Evolutionary conservation across 2,329 filamentous ascomycete species (phyloP).

Genomic region (Cladosporium sphaerospermum): DNA sequence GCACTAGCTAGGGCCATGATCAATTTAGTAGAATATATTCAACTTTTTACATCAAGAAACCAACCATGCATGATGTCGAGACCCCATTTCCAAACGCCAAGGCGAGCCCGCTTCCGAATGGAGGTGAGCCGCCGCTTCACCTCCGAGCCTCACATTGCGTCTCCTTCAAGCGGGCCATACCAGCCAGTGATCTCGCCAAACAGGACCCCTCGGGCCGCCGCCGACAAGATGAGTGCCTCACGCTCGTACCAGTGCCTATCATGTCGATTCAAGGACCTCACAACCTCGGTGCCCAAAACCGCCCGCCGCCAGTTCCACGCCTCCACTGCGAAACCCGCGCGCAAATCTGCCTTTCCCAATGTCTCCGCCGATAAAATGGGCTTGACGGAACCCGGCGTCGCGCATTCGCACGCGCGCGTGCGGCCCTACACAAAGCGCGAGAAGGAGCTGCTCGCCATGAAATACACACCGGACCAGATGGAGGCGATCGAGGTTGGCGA

Average conservation of each 20-base stretch:
- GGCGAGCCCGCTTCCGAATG: constrained; percentile 1
- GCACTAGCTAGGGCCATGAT: constrained; percentile 14
- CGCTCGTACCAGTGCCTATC: constrained; percentile 29
- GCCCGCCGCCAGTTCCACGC: constrained; percentile 37
- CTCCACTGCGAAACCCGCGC: constrained; percentile 32
- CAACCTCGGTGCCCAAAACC: constrained; percentile 14
- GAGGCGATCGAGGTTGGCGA: constrained; percentile 77
- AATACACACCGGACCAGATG: constrained; percentile 76
- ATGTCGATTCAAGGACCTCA: constrained; percentile 23
- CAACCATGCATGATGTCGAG: not conserved
- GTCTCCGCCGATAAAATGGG: constrained; percentile 38
- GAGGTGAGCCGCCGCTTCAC: constrained; percentile 9
- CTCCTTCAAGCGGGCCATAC: not conserved
- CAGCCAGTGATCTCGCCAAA: not conserved
- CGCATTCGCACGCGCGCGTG: constrained; percentile 16
- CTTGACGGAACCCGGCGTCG: constrained; percentile 12
- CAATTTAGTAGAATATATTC: not conserved
- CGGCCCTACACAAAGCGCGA: constrained; percentile 60
- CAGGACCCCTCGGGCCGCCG: not conserved
- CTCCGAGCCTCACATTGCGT: constrained; percentile 1
- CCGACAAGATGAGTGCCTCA: constrained; percentile 20
- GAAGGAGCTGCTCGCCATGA: constrained; percentile 53
- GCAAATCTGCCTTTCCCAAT: constrained; percentile 38
- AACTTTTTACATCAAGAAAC: not conserved
- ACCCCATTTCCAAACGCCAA: constrained; percentile 3